phyloP scores from a whole-genome alignment of 2,329 filamentous ascomycete species.

The Apiospora arundinis region DNA sequence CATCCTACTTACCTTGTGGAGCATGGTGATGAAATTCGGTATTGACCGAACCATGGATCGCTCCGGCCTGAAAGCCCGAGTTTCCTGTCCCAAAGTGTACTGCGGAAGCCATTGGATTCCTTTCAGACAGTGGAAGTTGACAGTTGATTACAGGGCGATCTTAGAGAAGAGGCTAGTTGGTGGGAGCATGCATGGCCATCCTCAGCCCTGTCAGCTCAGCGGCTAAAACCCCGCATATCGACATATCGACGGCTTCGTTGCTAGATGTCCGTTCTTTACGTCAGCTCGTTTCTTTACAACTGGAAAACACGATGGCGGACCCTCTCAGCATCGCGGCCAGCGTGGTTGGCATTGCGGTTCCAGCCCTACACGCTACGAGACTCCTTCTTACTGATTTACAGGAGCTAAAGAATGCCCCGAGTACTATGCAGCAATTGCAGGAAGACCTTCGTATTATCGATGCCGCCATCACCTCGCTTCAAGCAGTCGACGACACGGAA shows the following conservation, averaged over 20 bases:
- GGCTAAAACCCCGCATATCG: too few relatives aligned
- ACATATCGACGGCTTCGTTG: too few relatives aligned
- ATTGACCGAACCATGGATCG: background rate
- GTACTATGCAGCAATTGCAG: background rate
- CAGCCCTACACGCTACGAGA: slow-evolving; percentile 12
- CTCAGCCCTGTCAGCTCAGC: too few relatives aligned
- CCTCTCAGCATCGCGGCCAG: slow-evolving; percentile 9
- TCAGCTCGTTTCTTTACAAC: background rate
- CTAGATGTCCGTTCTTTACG: too few relatives aligned
- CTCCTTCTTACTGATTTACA: slow-evolving; percentile 12
- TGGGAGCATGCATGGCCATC: too few relatives aligned
- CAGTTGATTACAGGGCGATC: too few relatives aligned
- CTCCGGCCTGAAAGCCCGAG: background rate
- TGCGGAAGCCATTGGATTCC: too few relatives aligned
- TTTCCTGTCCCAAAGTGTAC: background rate
- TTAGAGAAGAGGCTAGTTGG: too few relatives aligned
- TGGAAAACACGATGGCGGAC: background rate
- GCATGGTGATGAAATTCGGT: background rate
- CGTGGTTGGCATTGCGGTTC: slow-evolving; percentile 2
- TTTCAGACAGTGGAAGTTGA: too few relatives aligned
- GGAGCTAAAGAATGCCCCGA: background rate
- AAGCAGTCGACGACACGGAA: slow-evolving; percentile 4
- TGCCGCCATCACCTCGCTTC: background rate
- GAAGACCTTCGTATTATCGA: background rate
- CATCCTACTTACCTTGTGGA: background rate